Evolutionary conservation across 2,329 filamentous ascomycete species (phyloP).

Genomic region (Fusarium camptoceras): DNA sequence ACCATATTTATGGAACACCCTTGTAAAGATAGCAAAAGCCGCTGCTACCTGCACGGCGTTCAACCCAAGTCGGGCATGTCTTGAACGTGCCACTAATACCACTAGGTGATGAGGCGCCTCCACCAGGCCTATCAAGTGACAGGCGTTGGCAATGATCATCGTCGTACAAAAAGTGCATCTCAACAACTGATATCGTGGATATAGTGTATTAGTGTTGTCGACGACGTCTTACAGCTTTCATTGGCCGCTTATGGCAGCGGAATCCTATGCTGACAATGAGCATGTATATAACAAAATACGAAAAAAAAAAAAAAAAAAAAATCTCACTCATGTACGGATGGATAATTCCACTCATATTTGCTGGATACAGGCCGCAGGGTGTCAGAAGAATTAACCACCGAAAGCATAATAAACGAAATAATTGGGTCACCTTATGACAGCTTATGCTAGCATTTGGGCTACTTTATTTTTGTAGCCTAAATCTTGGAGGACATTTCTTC

Average conservation of each 20-base stretch:
- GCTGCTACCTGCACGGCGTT: background rate
- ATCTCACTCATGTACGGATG: background rate
- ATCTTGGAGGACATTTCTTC: too few relatives aligned
- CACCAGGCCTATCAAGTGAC: conserved; percentile 15
- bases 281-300: background rate
- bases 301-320: too few relatives aligned
- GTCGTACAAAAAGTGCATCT: background rate
- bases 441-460: too few relatives aligned
- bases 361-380: too few relatives aligned
- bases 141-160: conserved; percentile 1
- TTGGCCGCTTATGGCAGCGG: background rate
- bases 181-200: background rate
- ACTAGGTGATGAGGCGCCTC: background rate
- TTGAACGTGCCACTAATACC: conserved; percentile 3
- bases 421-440: too few relatives aligned
- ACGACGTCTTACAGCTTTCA: background rate
- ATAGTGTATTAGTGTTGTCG: background rate
- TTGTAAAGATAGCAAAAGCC: conserved; percentile 1
- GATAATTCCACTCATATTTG: background rate
- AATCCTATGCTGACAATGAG: background rate
- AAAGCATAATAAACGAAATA: too few relatives aligned
- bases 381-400: too few relatives aligned
- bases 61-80: conserved; percentile 17
- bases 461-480: too few relatives aligned
- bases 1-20: conserved; percentile 29